Base-by-base conservation (phyloP, 1,284 basidiomycete genomes). In the Heliocybe sulcata region DNA sequence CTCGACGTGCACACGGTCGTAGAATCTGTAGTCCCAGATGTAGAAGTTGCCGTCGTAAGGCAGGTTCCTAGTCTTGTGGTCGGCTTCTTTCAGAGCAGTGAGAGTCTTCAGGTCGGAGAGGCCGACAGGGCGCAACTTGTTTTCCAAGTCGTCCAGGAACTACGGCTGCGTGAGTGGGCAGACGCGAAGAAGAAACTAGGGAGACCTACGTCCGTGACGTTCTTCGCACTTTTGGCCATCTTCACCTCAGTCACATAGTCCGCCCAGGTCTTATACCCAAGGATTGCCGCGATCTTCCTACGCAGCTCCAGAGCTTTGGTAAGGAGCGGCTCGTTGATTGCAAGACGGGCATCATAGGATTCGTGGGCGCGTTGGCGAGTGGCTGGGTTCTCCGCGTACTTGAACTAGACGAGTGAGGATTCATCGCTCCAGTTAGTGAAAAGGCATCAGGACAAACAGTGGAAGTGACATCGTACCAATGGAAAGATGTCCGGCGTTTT, bases 231-330 rank as follows among this genome's bases (percentile, higher is more conserved):
- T 66, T 92, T 92, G 58, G 88, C 82, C 91, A 94, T 92, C 72
- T 92, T 92, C 54, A 82, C 78, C 65, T 93, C 90, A 0, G 90
- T 89, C 23, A 83, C 69, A 64, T 84, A 92, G 65, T 90, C 88
- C 1, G 88, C 90, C 85, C 89, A 92, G 16, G 81, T 90, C n/a
- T 80, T 67, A 61, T 92, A 92, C 3, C 80, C 81, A 14, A 93
- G 73, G 2, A 92, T 63, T 25, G 71, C 70, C 0, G 86, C 82
- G 54, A 90, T 85, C 64, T 83, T 67, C 20, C 83, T 82, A 49
- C 91, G 85, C 1, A 92, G 72, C 48, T 76, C 78, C 49, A 92
- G 75, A 26, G 81, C 81, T 59, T 79, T 83, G 59, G 77, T 73
- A 54, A 92, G 74, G 26, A 91, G 65, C 1, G 83, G 86, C 11